These are phyloP conservation scores for Acanthochlamys bracteata DNA, from an alignment of 106 monocot species.

Conservation along the genomic window DNA sequence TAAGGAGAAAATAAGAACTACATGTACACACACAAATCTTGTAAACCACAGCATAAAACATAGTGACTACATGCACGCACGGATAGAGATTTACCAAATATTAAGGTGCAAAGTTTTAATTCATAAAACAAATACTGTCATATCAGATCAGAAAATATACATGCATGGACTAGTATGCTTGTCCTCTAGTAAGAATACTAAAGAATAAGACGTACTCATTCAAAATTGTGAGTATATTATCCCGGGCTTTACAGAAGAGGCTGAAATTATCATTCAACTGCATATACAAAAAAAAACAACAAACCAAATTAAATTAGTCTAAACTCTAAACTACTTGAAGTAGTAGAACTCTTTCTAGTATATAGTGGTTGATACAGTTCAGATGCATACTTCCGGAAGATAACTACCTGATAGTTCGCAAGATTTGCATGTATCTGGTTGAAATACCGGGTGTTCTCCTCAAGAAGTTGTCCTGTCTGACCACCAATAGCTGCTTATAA, in stretches of 20 bases:
- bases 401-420: slow-evolving; percentile 60
- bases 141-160: too few relatives aligned
- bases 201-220: slow-evolving; percentile 60
- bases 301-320: neutral
- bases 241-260: slow-evolving; percentile 66
- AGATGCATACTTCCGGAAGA: neutral
- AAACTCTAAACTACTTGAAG: too few relatives aligned
- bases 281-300: slow-evolving; percentile 17
- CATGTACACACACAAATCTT: too few relatives aligned
- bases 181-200: too few relatives aligned
- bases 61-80: too few relatives aligned
- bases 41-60: too few relatives aligned
- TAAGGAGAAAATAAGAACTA: too few relatives aligned
- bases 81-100: too few relatives aligned
- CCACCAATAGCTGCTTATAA: slow-evolving; percentile 74
- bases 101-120: too few relatives aligned
- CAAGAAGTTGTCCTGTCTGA: slow-evolving; percentile 69
- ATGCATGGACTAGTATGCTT: too few relatives aligned
- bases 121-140: too few relatives aligned
- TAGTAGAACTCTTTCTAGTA: neutral
- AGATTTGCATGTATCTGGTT: slow-evolving; percentile 74
- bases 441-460: slow-evolving; percentile 58
- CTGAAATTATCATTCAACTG: slow-evolving; percentile 77
- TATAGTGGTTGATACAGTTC: too few relatives aligned
- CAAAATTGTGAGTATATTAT: slow-evolving; percentile 62